Evolutionary conservation across 1,139 yeast species (phyloP), one percentile per base, ranked within the genome.

Genomic region (Scheffersomyces segobiensis): DNA sequence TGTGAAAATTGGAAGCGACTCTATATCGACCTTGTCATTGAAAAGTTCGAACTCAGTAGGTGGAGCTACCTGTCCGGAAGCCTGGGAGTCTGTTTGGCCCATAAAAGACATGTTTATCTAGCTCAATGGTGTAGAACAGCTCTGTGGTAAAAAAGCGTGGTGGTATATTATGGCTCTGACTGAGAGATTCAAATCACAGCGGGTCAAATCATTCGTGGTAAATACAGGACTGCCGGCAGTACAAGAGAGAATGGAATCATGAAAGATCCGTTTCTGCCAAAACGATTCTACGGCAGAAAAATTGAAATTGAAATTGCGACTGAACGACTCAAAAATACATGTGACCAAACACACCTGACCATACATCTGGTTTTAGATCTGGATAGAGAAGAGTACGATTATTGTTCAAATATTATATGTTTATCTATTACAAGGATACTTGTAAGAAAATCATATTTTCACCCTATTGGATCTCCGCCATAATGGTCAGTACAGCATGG

Each of bases 1-100:
- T 1, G 82, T 78, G 59, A 67, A 75, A 12, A 71, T 66, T 3
- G 81, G 79, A 47, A 80, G 72, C 17, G 65, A 60, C 17, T 62
- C 59, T 32, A 74, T 63, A 57, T 77, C 75, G 10, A 78, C 71
- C 19, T 21, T 49, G 14, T 56, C 55, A 56, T 66, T 64, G 55
- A 50, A 57, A 49, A 49, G 24, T 52, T 63, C 65, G 32, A 60
- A 57, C 50, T 60, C 60, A 39, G 55, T 60, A 24, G 50, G 50
- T 8, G 50, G 50, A 48, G 50, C 50, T 7, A 19, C 21, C 24
- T 48, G 50, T 8, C 50, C 50, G 12, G 50, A 21, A 20, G 50
- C 50, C 24, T 20, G 22, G 12, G 50, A 48, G 24, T 48, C 50
- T 21, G 50, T 14, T 24, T 14, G 50, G 21, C 24, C 50, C 50